A percentile compares a stretch with the other conserved stretches of the same genome.
Evolutionary conservation across 345 rosid species (phyloP).

Genomic region (Streptanthus diversifolius): DNA sequence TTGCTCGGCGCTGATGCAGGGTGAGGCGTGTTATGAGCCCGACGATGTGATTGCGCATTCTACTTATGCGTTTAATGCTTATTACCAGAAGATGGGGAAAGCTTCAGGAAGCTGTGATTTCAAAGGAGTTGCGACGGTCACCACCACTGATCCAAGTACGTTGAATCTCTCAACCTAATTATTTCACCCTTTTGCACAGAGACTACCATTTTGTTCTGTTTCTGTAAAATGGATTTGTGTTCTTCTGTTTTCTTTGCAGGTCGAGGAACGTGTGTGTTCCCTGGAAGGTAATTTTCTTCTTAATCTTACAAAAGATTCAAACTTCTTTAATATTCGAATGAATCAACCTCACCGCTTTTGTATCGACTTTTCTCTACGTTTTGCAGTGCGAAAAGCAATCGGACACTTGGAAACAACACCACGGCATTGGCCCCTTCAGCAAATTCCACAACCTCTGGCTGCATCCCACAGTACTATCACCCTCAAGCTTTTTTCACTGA

Average conservation of each 20-base stretch:
- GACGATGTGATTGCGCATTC: constrained; percentile 73
- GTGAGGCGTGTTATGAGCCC: constrained; percentile 81
- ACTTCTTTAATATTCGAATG: neutral
- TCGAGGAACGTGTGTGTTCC: constrained; percentile 68
- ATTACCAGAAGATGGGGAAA: constrained; percentile 74
- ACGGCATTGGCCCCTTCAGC: constrained; percentile 74
- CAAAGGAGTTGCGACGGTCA: constrained; percentile 84
- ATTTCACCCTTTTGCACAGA: neutral
- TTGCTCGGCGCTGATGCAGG: constrained; percentile 74
- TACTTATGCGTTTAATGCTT: constrained; percentile 83
- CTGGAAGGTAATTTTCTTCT: constrained; percentile 59
- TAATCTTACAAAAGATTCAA: neutral
- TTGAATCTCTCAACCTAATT: neutral
- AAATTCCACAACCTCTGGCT: constrained; percentile 64
- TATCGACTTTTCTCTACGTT: neutral
- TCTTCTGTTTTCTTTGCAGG: constrained; percentile 45
- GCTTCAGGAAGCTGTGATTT: constrained; percentile 88
- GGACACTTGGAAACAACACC: constrained; percentile 61
- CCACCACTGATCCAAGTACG: constrained; percentile 93
- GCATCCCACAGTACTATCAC: constrained; percentile 30
- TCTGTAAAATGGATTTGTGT: constrained; percentile 7
- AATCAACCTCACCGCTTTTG: constrained; percentile 10
- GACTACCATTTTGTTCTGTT: neutral
- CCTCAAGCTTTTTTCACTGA: constrained; percentile 38
- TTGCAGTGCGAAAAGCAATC: constrained; percentile 66